Evolutionary conservation across 768 basidiomycete species (phyloP).

Genomic region (Amanita rubescens): DNA sequence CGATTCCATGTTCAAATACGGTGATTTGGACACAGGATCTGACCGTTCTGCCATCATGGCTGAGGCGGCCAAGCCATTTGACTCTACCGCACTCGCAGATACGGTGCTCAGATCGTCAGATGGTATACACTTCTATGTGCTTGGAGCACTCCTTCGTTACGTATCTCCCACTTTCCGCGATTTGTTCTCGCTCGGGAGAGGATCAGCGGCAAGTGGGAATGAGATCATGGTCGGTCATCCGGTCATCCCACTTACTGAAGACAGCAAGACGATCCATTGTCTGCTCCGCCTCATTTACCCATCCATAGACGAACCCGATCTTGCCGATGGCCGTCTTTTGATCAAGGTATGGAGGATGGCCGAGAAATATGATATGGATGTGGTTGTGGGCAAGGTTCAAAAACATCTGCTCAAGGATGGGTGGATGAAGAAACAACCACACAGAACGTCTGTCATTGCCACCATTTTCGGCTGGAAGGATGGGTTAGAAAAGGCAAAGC

Average conservation of each 20-base stretch:
- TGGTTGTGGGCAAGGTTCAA: background rate
- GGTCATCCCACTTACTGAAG: slow-evolving; percentile 10
- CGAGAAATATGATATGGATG: slow-evolving; percentile 1
- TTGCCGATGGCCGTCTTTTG: background rate
- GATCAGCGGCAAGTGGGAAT: background rate
- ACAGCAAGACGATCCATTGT: slow-evolving; percentile 5
- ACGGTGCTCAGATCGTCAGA: slow-evolving; percentile 20
- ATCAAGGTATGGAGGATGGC: background rate
- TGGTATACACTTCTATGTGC: slow-evolving; percentile 22
- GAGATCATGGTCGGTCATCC: slow-evolving; percentile 5
- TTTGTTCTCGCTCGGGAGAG: slow-evolving; percentile 21
- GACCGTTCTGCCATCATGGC: no score
- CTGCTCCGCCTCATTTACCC: slow-evolving; percentile 1
- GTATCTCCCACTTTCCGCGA: slow-evolving; percentile 24
- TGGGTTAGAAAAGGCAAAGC: background rate
- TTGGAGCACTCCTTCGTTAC: slow-evolving; percentile 19
- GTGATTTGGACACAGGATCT: no score
- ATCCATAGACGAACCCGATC: background rate
- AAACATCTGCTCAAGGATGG: slow-evolving; percentile 13
- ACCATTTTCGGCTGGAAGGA: background rate
- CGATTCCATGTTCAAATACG: no score
- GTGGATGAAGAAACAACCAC: slow-evolving; percentile 71
- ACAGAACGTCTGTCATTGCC: slow-evolving; percentile 35
- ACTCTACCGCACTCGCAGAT: background rate
- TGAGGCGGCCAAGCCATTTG: background rate